phyloP scores from a whole-genome alignment of 805 yeast species.

The Saturnispora sanitii region DNA sequence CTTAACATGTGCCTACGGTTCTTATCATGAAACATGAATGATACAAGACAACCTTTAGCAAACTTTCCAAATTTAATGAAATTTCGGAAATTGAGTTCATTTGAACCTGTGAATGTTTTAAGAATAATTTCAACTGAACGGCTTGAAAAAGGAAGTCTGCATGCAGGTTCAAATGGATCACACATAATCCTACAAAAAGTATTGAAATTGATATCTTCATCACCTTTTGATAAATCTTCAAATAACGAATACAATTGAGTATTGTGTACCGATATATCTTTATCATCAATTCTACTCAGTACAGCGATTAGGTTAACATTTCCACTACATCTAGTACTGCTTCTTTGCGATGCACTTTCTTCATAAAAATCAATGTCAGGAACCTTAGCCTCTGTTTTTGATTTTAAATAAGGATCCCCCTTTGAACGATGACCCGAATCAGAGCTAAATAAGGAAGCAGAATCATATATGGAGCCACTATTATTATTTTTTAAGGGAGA shows the following conservation, averaged over 20 bases:
- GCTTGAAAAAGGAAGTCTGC: constrained; percentile 12
- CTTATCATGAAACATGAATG: constrained; percentile 23
- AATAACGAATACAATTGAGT: constrained; percentile 15
- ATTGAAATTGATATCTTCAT: constrained; percentile 13
- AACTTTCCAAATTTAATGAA: constrained; percentile 24
- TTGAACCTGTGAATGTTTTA: constrained; percentile 14
- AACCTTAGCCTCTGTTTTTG: constrained; percentile 10
- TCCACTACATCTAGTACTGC: neutral
- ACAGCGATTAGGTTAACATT: constrained; percentile 13
- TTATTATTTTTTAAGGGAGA: neutral
- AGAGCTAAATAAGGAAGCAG: constrained; percentile 3
- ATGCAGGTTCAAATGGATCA: constrained; percentile 18
- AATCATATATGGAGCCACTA: constrained; percentile 4
- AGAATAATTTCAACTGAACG: constrained; percentile 16
- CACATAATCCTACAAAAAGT: constrained; percentile 15
- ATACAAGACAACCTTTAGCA: constrained; percentile 24
- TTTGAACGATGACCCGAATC: neutral
- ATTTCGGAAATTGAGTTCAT: constrained; percentile 19
- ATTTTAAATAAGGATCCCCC: neutral
- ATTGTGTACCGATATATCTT: constrained; percentile 19
- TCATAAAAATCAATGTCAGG: constrained; percentile 15
- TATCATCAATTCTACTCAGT: constrained; percentile 11
- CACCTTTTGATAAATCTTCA: constrained; percentile 12
- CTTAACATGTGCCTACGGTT: constrained; percentile 16
- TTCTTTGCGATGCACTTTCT: neutral